phyloP scores from a whole-genome alignment of 208 protist species.

The Endotrypanum monterogeii region DNA sequence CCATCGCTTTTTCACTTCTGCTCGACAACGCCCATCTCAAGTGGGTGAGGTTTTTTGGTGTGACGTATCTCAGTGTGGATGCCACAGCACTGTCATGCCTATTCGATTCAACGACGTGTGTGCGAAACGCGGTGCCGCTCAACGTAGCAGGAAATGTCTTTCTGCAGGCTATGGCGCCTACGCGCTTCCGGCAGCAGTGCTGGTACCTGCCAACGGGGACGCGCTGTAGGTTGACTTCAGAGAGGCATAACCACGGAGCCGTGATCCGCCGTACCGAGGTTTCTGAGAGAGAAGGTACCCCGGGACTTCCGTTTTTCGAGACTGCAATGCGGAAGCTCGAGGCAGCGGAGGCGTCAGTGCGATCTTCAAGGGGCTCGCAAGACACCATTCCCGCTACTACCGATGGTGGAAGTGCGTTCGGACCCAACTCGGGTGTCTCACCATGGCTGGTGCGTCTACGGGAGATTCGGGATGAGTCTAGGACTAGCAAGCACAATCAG shows the following conservation, averaged over 20 bases:
- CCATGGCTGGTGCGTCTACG: slow-evolving; percentile 27
- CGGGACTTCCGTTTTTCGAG: not conserved
- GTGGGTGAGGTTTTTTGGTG: slow-evolving; percentile 31
- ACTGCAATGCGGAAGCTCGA: not conserved
- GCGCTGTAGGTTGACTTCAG: not conserved
- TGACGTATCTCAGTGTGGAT: slow-evolving; percentile 37
- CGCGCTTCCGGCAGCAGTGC: slow-evolving; percentile 18
- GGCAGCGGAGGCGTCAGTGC: not conserved
- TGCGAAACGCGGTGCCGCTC: slow-evolving; percentile 41
- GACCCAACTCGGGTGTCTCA: not conserved
- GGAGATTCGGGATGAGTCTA: not conserved
- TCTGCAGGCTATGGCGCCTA: not conserved
- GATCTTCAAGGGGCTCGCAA: not conserved
- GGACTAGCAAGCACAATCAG: not conserved
- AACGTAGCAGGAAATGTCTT: slow-evolving; percentile 36
- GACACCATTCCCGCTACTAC: not conserved
- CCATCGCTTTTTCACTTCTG: not conserved
- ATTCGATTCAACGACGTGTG: slow-evolving; percentile 46
- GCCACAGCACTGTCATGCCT: slow-evolving; percentile 36
- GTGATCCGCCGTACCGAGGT: not conserved
- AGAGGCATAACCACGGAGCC: not conserved
- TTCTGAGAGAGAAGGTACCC: not conserved
- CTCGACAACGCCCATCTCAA: not conserved
- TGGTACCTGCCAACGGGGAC: not conserved
- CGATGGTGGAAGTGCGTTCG: not conserved